phyloP scores from a whole-genome alignment of 805 yeast species.

The Wickerhamomyces bovis region DNA sequence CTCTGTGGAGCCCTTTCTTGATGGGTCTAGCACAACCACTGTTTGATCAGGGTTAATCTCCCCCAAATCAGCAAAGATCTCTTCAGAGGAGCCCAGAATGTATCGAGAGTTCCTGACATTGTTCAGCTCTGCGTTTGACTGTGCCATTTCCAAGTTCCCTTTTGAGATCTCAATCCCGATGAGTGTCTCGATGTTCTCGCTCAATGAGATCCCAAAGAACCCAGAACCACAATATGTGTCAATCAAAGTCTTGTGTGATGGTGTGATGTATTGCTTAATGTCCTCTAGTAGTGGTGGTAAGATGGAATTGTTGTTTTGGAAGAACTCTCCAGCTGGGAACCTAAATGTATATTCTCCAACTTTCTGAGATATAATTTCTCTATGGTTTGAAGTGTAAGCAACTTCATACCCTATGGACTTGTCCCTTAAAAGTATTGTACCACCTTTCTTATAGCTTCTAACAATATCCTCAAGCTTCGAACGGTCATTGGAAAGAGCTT shows the following conservation, averaged over 20 bases:
- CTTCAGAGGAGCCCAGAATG: conserved; percentile 86
- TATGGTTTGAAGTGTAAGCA: conserved; percentile 67
- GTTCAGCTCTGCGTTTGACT: conserved; percentile 68
- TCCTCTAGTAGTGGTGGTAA: conserved; percentile 75
- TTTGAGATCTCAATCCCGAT: conserved; percentile 93
- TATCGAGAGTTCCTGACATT: conserved; percentile 69
- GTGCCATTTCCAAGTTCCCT: conserved; percentile 82
- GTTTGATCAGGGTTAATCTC: conserved; percentile 61
- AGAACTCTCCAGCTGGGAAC: conserved; percentile 93
- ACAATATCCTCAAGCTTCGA: conserved; percentile 37
- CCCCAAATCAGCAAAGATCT: conserved; percentile 57
- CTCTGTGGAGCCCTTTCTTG: conserved; percentile 92
- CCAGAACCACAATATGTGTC: conserved; percentile 98
- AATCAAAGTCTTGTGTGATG: conserved; percentile 58
- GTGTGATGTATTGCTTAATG: conserved; percentile 59
- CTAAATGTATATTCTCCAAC: conserved; percentile 67
- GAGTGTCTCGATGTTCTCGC: conserved; percentile 63
- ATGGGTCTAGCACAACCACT: conserved; percentile 89
- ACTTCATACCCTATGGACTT: conserved; percentile 40
- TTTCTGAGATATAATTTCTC: conserved; percentile 70
- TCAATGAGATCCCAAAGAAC: conserved; percentile 78
- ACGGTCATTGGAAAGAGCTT: conserved; percentile 67
- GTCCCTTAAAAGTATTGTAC: conserved; percentile 80
- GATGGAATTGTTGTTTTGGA: conserved; percentile 92
- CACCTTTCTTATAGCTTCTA: conserved; percentile 62